These are phyloP conservation scores for Aspergillus quadricinctus DNA, from an alignment of 2,329 filamentous ascomycete genomes.

Conservation along the genomic window DNA sequence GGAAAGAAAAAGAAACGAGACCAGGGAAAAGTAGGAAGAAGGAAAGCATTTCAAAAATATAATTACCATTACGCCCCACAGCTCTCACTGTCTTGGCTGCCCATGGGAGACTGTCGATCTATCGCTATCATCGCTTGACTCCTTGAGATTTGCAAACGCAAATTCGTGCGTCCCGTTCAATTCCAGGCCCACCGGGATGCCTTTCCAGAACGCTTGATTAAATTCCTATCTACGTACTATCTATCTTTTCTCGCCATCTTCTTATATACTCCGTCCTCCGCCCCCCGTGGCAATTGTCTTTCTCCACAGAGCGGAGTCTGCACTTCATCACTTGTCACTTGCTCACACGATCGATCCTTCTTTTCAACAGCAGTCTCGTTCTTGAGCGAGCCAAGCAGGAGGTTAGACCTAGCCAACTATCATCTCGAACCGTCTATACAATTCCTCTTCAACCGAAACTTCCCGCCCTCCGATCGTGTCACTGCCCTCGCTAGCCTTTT, in stretches of 20 bases:
- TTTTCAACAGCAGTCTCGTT: constrained; percentile 1
- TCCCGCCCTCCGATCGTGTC: neutral
- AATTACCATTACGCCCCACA: neutral
- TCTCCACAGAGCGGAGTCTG: constrained; percentile 24
- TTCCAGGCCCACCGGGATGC: constrained; percentile 7
- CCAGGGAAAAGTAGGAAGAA: neutral
- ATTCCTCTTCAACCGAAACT: neutral
- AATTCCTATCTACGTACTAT: neutral
- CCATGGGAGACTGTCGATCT: neutral
- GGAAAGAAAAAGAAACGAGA: neutral
- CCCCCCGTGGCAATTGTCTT: constrained; percentile 16
- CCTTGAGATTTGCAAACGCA: constrained; percentile 6
- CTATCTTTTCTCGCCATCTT: constrained; percentile 1
- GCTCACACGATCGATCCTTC: neutral
- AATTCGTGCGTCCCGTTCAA: constrained; percentile 2
- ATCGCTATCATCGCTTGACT: constrained; percentile 1
- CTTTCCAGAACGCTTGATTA: constrained; percentile 8
- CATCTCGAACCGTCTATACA: neutral
- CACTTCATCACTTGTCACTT: constrained; percentile 6
- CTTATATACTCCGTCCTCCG: constrained; percentile 15
- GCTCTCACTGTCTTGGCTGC: neutral
- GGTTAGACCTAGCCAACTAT: neutral
- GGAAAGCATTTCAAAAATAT: neutral
- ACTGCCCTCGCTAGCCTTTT: neutral
- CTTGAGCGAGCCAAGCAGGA: neutral